Percentiles rank a stretch among this genome's conserved stretches.
These are phyloP conservation scores for Fusarium graminum DNA, from an alignment of 2,329 filamentous ascomycete genomes.

Conservation along the genomic window DNA sequence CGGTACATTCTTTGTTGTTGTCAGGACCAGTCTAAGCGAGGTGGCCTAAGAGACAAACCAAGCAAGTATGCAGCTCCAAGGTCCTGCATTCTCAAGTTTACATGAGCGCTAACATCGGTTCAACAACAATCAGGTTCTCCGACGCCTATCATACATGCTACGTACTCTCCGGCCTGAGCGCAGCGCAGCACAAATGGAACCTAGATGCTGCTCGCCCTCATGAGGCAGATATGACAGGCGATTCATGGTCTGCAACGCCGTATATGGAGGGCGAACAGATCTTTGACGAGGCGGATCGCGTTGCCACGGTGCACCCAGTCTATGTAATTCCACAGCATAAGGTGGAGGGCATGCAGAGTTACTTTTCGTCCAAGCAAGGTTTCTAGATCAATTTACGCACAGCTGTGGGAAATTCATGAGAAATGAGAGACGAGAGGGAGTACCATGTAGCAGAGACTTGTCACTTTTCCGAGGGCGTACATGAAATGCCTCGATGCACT, in stretches of 20 bases:
- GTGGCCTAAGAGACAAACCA: constrained; percentile 93
- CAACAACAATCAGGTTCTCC: constrained; percentile 66
- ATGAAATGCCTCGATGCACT: constrained; percentile 7
- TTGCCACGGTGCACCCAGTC: constrained; percentile 82
- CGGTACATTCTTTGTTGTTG: constrained; percentile 92
- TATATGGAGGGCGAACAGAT: constrained; percentile 69
- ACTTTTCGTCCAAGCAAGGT: constrained; percentile 71
- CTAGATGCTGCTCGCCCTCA: constrained; percentile 55
- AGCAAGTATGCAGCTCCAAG: constrained; percentile 73
- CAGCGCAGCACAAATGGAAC: constrained; percentile 78
- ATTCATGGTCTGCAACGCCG: constrained; percentile 63
- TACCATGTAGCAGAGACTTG: constrained; percentile 11
- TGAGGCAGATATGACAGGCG: constrained; percentile 52
- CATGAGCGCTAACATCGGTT: constrained; percentile 40
- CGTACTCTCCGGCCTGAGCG: constrained; percentile 86
- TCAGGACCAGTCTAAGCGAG: constrained; percentile 77
- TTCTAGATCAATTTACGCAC: constrained; percentile 60
- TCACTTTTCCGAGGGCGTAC: constrained; percentile 8
- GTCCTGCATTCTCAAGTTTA: constrained; percentile 26
- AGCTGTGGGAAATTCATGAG: constrained; percentile 8
- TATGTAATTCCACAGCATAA: constrained; percentile 83
- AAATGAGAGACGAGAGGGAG: constrained; percentile 22
- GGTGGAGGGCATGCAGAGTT: constrained; percentile 73
- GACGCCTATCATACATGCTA: constrained; percentile 97
- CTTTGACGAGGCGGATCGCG: constrained; percentile 77